phyloP scores from a whole-genome alignment of 2,329 filamentous ascomycete species.

The Fusarium beomiforme region DNA sequence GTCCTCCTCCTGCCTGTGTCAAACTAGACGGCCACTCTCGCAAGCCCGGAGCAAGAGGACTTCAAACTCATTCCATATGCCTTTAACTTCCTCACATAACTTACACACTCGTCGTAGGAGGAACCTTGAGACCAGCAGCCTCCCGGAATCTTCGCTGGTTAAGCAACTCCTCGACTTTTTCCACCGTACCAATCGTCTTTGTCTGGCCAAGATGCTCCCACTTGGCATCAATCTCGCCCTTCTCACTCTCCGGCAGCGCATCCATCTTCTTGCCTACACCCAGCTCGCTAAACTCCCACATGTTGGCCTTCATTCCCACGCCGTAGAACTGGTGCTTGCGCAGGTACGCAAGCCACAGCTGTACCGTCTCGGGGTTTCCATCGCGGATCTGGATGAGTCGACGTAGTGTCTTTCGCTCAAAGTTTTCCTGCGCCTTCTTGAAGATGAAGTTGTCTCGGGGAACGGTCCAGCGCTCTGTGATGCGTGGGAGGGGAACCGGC shows the following conservation, averaged over 20 bases:
- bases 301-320: constrained; percentile 98
- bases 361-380: constrained; percentile 86
- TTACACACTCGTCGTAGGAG: constrained; percentile 36
- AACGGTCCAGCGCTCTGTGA: constrained; percentile 94
- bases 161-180: constrained; percentile 68
- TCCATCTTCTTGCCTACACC: constrained; percentile 54
- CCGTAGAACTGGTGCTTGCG: constrained; percentile 93
- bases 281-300: constrained; percentile 85
- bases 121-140: constrained; percentile 44
- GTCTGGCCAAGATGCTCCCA: constrained; percentile 67
- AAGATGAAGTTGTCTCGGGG: constrained; percentile 89
- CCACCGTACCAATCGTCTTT: constrained; percentile 59
- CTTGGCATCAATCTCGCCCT: constrained; percentile 56
- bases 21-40: constrained; percentile 19
- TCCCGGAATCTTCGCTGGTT: constrained; percentile 60
- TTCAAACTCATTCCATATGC: neutral
- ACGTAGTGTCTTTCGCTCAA: constrained; percentile 87
- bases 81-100: neutral
- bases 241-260: constrained; percentile 30
- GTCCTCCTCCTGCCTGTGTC: neutral
- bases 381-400: constrained; percentile 93
- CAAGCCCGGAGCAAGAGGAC: neutral
- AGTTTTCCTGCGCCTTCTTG: constrained; percentile 99
- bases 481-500: constrained; percentile 84
- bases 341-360: constrained; percentile 91